Evolutionary conservation across 306 rosid genomes (phyloP).

Genomic region (Trifolium dubium): DNA sequence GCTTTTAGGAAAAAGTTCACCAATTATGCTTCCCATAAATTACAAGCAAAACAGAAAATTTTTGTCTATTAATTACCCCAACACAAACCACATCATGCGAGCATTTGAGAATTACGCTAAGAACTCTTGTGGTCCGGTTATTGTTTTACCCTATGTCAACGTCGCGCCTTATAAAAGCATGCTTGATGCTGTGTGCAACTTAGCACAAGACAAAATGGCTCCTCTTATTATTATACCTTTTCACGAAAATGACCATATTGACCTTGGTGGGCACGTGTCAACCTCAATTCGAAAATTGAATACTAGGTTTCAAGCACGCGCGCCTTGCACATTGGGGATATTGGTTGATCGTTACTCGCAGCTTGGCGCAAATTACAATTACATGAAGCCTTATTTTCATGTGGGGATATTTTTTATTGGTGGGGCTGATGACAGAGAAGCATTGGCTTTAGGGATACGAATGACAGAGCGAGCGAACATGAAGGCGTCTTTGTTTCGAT

Average conservation of each 20-base stretch:
- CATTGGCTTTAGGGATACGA: slow-evolving; percentile 51
- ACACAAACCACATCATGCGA: slow-evolving; percentile 49
- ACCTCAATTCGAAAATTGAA: slow-evolving; percentile 48
- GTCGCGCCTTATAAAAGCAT: slow-evolving; percentile 62
- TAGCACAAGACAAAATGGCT: slow-evolving; percentile 45
- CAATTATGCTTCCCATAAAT: slow-evolving; percentile 53
- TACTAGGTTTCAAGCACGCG: slow-evolving; percentile 23
- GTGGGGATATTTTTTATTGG: slow-evolving; percentile 59
- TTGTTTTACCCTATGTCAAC: slow-evolving; percentile 45
- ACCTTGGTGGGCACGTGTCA: background rate
- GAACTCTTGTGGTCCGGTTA: slow-evolving; percentile 45
- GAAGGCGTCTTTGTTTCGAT: slow-evolving; percentile 39
- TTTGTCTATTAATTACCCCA: slow-evolving; percentile 34
- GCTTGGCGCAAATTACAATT: background rate
- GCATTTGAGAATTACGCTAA: slow-evolving; percentile 62
- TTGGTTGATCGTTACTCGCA: slow-evolving; percentile 56
- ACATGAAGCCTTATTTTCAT: slow-evolving; percentile 7
- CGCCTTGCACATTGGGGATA: slow-evolving; percentile 66
- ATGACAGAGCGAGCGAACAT: slow-evolving; percentile 40
- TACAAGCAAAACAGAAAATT: slow-evolving; percentile 6
- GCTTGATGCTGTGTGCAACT: slow-evolving; percentile 53
- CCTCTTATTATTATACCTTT: slow-evolving; percentile 59
- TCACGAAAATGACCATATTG: slow-evolving; percentile 41
- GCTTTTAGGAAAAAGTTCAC: slow-evolving; percentile 48
- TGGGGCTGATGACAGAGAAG: slow-evolving; percentile 67